A percentile compares a stretch with the other conserved stretches of the same genome.
Conservation (phyloP, 768 basidiomycete genomes). For the Pluteus cervinus region DNA sequence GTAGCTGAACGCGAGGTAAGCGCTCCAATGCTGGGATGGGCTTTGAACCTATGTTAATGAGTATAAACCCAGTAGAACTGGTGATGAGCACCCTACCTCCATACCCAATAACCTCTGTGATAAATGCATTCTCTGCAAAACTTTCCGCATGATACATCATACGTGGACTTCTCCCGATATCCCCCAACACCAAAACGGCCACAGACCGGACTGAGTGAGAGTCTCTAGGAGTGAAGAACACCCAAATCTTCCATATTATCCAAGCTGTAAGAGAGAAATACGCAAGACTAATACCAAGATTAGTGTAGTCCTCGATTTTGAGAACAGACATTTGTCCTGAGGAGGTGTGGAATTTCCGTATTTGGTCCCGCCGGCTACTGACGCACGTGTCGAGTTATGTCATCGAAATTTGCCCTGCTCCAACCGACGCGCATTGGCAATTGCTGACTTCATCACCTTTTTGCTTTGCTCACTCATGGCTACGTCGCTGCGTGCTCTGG, state of each 20-base stretch:
- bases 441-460: too few relatives aligned
- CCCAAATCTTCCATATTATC: conserved; percentile 25
- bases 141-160: conserved; percentile 99
- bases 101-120: conserved; percentile 82
- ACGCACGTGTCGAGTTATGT: too few relatives aligned
- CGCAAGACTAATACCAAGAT: too few relatives aligned
- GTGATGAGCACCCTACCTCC: conserved; percentile 44
- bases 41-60: conserved; percentile 53
- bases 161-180: conserved; percentile 91
- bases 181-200: conserved; percentile 90
- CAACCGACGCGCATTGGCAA: too few relatives aligned
- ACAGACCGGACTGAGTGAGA: conserved; percentile 56
- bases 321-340: too few relatives aligned
- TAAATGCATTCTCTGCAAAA: conserved; percentile 74
- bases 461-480: too few relatives aligned
- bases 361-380: too few relatives aligned
- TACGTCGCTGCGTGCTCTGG: too few relatives aligned
- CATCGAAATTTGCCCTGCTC: too few relatives aligned
- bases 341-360: too few relatives aligned
- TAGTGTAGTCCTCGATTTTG: too few relatives aligned
- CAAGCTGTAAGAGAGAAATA: too few relatives aligned
- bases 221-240: conserved; percentile 28
- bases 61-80: background rate
- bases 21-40: conserved; percentile 70
- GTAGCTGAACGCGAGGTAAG: conserved; percentile 55